Base-by-base conservation (phyloP, 2,329 filamentous ascomycete species). In the Pestalotiopsis sp. region DNA sequence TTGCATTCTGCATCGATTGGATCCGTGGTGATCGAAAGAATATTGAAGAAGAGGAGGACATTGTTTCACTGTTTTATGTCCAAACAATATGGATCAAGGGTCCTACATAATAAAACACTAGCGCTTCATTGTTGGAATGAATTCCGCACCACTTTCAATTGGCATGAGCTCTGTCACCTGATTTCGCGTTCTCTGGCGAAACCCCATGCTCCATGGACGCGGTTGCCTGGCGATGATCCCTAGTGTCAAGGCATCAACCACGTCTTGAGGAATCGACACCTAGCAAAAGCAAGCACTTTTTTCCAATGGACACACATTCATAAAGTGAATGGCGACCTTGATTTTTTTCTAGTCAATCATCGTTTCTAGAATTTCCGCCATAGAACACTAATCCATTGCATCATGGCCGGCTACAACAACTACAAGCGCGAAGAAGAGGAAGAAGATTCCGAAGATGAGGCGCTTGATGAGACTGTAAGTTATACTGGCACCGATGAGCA, bases 371-470 rank as follows among this genome's bases (percentile, higher is more conserved):
- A 23, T n/a, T 20, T 6, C 45, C 20, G 4, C 45, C 13, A n/a
- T 13, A 5, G n/a, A 49, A n/a, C 45, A 52, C 45, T 20, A n/a
- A 45, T 20, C 9, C n/a, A 13, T 14, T 13, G 17, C 64, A 67
- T 36, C 36, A 67, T 67, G 65, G 27, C 38, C 52, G 65, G 49
- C 55, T 73, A 77, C 23, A 81, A 84, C 57, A 83, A 87, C 61
- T 85, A 88, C 25, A 85, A 83, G 76, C 82, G 79, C 76, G 31
- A 36, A 9, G 81, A 77, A 60, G 83, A 85, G 4, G 85, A 89
- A 4, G 90, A 92, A 6, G 92, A 94, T 20, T 92, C 77, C 13
- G 76, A 93, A 11, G 92, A 88, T 60, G 90, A 92, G 69, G 87
- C 89, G 72, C 79, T 91, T 69, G 90, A 92, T 71, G 92, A 93